These are phyloP conservation scores for Trichomonascus vanleenenianus DNA, from an alignment of 805 yeast genomes.

Conservation along the genomic window DNA sequence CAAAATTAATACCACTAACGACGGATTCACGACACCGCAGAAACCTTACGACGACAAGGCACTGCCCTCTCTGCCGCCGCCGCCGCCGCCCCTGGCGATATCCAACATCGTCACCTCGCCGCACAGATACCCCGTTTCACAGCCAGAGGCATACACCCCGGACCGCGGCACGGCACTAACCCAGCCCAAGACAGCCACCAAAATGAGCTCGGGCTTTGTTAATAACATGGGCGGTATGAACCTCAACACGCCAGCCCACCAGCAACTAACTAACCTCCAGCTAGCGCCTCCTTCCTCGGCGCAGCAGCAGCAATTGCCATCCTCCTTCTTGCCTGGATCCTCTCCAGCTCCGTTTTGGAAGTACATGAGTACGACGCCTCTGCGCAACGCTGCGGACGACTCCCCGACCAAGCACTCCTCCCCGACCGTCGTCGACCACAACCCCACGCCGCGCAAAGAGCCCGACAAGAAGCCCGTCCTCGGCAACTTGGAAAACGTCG, in stretches of 20 bases:
- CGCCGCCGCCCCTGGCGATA: slow-evolving; percentile 1
- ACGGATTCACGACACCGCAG: neutral
- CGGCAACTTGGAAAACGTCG: slow-evolving; percentile 41
- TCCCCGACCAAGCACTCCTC: slow-evolving; percentile 27
- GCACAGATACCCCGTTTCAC: slow-evolving; percentile 33
- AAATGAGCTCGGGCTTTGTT: neutral
- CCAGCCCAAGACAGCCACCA: neutral
- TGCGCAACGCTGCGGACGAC: slow-evolving; percentile 18
- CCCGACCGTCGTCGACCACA: slow-evolving; percentile 4
- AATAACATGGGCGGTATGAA: neutral
- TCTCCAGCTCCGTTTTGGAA: slow-evolving; percentile 91
- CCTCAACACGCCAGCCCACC: slow-evolving; percentile 18
- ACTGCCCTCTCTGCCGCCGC: neutral
- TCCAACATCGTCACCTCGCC: slow-evolving; percentile 11
- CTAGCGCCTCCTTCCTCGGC: slow-evolving; percentile 32
- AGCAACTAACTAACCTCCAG: slow-evolving; percentile 22
- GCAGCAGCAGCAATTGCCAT: slow-evolving; percentile 30
- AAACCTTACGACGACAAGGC: neutral
- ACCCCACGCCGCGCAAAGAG: neutral
- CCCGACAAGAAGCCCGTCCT: slow-evolving; percentile 18
- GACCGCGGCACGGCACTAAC: slow-evolving; percentile 39
- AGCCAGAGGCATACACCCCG: slow-evolving; percentile 56
- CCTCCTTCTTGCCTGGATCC: slow-evolving; percentile 42
- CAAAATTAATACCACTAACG: neutral
- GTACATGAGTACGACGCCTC: slow-evolving; percentile 52